Percentiles rank a stretch among this genome's conserved stretches.
These are phyloP conservation scores for Ustilago vetiveriae DNA, from an alignment of 1,284 basidiomycete genomes.

Conservation along the genomic window DNA sequence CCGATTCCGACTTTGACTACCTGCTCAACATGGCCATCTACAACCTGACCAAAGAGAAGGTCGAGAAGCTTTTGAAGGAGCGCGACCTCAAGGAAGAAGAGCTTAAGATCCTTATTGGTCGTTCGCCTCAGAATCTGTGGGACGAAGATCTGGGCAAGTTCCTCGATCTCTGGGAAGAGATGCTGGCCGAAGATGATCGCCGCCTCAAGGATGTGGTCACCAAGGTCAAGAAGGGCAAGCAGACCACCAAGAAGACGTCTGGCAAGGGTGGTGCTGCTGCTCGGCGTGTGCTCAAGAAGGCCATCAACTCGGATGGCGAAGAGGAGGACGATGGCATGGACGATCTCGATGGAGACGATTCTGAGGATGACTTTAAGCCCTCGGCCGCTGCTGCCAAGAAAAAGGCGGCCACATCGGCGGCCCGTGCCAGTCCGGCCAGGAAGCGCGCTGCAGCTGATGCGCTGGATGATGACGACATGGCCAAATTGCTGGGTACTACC, in stretches of 20 bases:
- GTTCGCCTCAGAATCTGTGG: constrained; percentile 87
- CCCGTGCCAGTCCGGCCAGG: constrained; percentile 19
- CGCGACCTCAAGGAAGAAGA: constrained; percentile 85
- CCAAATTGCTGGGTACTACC: constrained; percentile 19
- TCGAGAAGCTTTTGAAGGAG: constrained; percentile 83
- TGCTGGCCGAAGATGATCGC: constrained; percentile 70
- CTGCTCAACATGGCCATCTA: constrained; percentile 93
- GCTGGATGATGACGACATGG: constrained; percentile 44
- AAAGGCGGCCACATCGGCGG: constrained; percentile 26
- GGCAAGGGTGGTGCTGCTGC: constrained; percentile 70
- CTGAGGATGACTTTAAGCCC: constrained; percentile 55
- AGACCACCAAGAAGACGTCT: constrained; percentile 76
- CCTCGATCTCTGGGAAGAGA: constrained; percentile 83
- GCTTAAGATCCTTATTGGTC: constrained; percentile 80
- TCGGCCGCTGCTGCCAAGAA: constrained; percentile 32
- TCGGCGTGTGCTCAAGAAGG: constrained; percentile 70
- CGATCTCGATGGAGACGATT: constrained; percentile 37
- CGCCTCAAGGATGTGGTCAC: constrained; percentile 71
- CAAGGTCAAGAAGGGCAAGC: constrained; percentile 71
- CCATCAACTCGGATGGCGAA: constrained; percentile 72
- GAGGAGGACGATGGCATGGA: constrained; percentile 53
- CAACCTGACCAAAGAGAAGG: constrained; percentile 94
- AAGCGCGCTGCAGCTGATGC: constrained; percentile 43
- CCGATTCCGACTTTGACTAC: constrained; percentile 88
- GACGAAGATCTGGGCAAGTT: constrained; percentile 87